Evolutionary conservation across 73 alveolate species (phyloP).

Genomic region (Paramecium caudatum): DNA sequence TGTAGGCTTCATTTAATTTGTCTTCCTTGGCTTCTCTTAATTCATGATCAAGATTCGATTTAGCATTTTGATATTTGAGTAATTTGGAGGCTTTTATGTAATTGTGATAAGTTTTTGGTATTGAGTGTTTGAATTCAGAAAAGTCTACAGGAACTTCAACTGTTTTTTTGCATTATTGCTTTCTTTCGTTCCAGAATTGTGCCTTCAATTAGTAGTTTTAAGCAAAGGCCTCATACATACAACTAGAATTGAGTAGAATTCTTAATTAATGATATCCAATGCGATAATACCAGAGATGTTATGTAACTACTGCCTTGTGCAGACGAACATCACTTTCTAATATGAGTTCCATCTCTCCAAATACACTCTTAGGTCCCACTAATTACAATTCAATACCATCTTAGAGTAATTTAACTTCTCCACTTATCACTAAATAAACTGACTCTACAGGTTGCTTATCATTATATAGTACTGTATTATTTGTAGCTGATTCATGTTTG

Average conservation of each 20-base stretch:
- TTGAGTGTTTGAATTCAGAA: slow-evolving; percentile 2
- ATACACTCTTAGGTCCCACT: slow-evolving; percentile 26
- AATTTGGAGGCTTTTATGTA: neutral
- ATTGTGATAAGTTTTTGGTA: slow-evolving; percentile 15
- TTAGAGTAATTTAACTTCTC: neutral
- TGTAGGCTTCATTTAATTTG: slow-evolving; percentile 1
- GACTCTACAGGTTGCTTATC: neutral
- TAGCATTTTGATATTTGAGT: slow-evolving; percentile 11
- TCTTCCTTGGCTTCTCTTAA: slow-evolving; percentile 17
- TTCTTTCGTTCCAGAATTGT: neutral
- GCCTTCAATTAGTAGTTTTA: slow-evolving; percentile 2
- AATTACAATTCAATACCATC: neutral
- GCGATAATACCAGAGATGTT: neutral
- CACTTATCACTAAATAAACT: neutral
- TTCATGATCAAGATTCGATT: neutral
- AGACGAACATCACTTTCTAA: neutral
- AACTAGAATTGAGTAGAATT: slow-evolving; percentile 16
- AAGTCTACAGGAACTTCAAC: neutral
- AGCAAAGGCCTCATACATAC: neutral
- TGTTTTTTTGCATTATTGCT: neutral
- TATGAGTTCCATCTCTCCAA: slow-evolving; percentile 30
- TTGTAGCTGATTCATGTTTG: neutral
- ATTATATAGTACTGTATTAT: neutral
- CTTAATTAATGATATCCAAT: slow-evolving; percentile 17
- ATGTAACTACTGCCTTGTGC: slow-evolving; percentile 14